phyloP scores from a whole-genome alignment of 2,329 filamentous ascomycete genomes.

The Verticillium alfalfae region DNA sequence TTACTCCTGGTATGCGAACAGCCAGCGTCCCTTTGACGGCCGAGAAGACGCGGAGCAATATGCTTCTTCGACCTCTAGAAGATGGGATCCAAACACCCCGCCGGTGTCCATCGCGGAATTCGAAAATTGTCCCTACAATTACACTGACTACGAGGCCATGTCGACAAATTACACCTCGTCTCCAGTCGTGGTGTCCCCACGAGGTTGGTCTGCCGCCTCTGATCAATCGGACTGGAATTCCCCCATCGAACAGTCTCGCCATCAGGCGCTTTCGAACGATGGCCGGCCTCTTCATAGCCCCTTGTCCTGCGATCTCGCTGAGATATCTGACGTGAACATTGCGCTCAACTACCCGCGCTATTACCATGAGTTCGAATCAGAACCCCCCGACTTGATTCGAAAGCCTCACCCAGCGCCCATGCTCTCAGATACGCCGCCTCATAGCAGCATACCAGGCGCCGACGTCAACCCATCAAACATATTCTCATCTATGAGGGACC shows the following conservation, averaged over 20 bases:
- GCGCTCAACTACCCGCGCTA: constrained; percentile 2
- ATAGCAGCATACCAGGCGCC: background rate
- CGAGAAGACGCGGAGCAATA: background rate
- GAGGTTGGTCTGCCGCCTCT: constrained; percentile 18
- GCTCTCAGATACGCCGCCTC: background rate
- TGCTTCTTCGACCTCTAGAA: background rate
- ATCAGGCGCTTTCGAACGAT: constrained; percentile 1
- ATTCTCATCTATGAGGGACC: background rate
- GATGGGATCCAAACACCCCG: constrained; percentile 22
- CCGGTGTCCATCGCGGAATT: constrained; percentile 26
- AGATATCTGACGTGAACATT: constrained; percentile 1
- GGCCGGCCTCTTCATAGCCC: background rate
- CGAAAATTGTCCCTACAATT: constrained; percentile 28
- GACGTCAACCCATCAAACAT: background rate
- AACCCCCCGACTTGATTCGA: background rate
- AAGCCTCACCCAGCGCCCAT: background rate
- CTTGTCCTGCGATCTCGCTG: constrained; percentile 4
- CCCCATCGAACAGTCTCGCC: background rate
- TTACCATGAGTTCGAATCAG: background rate
- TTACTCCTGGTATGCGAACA: background rate
- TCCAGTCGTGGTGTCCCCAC: constrained; percentile 23
- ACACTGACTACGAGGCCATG: constrained; percentile 17
- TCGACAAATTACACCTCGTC: constrained; percentile 19
- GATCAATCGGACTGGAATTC: constrained; percentile 7
- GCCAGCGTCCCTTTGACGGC: background rate